Percentiles rank a stretch among this genome's conserved stretches.
These are phyloP conservation scores for Metschnikowia lochheadii DNA, from an alignment of 805 yeast species.

Conservation along the genomic window DNA sequence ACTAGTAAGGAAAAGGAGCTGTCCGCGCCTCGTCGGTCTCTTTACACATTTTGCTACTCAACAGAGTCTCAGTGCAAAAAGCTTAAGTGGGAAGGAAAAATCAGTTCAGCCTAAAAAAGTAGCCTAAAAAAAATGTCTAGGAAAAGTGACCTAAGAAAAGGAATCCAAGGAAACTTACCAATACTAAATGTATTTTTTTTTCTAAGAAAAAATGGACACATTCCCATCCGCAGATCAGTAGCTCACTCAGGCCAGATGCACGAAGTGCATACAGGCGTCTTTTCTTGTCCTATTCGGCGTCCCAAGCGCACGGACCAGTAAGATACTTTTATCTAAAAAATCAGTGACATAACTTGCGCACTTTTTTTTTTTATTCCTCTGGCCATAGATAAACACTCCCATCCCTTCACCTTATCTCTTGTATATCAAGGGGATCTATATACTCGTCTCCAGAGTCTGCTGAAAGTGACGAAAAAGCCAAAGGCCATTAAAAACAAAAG, in stretches of 20 bases:
- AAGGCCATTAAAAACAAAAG: not conserved
- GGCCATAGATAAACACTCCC: not conserved
- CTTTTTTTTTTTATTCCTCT: constrained; percentile 3
- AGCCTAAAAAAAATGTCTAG: too few relatives aligned
- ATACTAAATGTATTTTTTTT: too few relatives aligned
- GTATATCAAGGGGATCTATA: not conserved
- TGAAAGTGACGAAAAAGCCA: not conserved
- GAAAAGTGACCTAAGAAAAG: too few relatives aligned
- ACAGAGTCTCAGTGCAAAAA: too few relatives aligned
- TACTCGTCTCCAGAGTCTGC: not conserved
- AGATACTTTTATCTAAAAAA: constrained; percentile 16
- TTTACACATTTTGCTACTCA: too few relatives aligned
- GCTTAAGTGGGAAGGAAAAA: too few relatives aligned
- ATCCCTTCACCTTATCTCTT: not conserved
- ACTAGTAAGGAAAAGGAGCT: too few relatives aligned
- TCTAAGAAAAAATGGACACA: not conserved
- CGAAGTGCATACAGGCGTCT: not conserved
- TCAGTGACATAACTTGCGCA: constrained; percentile 14
- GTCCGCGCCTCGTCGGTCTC: too few relatives aligned
- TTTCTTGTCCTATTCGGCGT: constrained; percentile 3
- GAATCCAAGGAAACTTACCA: too few relatives aligned
- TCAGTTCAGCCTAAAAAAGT: too few relatives aligned
- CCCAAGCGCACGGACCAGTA: constrained; percentile 6
- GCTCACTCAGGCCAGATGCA: not conserved
- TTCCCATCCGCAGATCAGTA: not conserved